Percentiles rank a stretch among this genome's conserved stretches.
Evolutionary conservation across 2,329 filamentous ascomycete species (phyloP).

Genomic region (Xylaria sp.): DNA sequence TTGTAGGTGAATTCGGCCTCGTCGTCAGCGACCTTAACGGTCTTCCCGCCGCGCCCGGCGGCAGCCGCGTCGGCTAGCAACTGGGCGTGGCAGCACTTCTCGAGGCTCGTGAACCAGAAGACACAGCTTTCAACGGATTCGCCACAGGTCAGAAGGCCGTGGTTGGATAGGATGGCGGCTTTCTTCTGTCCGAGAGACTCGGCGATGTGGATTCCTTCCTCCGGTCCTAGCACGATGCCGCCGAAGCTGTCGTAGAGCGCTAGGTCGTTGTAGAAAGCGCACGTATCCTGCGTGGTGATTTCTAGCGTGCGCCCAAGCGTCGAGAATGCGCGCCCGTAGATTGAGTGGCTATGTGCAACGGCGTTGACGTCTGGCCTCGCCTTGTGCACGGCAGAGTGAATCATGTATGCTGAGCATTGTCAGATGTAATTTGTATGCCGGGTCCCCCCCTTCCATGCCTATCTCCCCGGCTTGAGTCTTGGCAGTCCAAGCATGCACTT

Average conservation of each 20-base stretch:
- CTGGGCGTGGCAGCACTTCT: conserved; percentile 61
- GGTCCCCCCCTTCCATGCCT: background rate
- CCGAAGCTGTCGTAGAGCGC: conserved; percentile 60
- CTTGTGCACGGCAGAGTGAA: conserved; percentile 64
- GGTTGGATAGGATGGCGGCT: conserved; percentile 65
- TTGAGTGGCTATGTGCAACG: conserved; percentile 65
- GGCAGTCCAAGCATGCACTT: conserved; percentile 5
- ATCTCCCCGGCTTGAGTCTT: background rate
- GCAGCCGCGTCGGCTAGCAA: conserved; percentile 69
- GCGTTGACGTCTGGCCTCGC: conserved; percentile 66
- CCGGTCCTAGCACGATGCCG: conserved; percentile 63
- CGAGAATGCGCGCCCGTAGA: conserved; percentile 69
- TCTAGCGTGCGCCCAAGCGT: conserved; percentile 70
- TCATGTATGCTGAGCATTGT: conserved; percentile 56
- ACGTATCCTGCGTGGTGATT: conserved; percentile 73
- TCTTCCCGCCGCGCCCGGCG: conserved; percentile 69
- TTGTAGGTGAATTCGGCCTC: conserved; percentile 76
- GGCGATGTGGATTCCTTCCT: conserved; percentile 63
- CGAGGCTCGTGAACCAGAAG: conserved; percentile 65
- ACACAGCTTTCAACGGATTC: conserved; percentile 62
- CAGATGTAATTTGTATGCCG: conserved; percentile 1
- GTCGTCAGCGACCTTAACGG: conserved; percentile 73
- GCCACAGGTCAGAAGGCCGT: conserved; percentile 65
- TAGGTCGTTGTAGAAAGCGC: conserved; percentile 66
- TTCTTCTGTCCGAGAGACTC: conserved; percentile 60